Base-by-base conservation (phyloP, 2,329 filamentous ascomycete species). In the Aspergillus sp. region DNA sequence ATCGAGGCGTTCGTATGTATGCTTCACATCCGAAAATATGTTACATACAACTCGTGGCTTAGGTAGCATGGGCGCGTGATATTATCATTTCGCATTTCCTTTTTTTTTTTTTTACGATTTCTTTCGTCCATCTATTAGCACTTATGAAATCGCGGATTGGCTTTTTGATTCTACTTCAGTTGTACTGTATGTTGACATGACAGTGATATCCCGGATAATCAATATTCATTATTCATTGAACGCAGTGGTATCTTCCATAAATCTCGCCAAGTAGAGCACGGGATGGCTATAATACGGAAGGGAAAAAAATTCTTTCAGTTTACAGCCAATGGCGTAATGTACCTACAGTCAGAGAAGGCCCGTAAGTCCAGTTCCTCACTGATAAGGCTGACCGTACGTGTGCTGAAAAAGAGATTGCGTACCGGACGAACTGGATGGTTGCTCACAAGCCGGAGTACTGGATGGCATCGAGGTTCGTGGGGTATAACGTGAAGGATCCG, bases 351-450 rank as follows among this genome's bases (percentile, higher is more conserved):
- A 30, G 26, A 36, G n/a, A 4, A n/a, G 15, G 13, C 15, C 34
- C 24, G 15, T 12, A 15, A 5, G 15, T n/a, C 17, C 22, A 22
- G 12, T 43, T 26, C n/a, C 15, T 63, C 49, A 64, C n/a, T 58
- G 55, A 44, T 64, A 64, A 8, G 59, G 61, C 38, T 64, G 55
- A 2, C 59, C 61, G 26, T 64, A 62, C 4, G 36, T 26, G 13
- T 48, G 48, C n/a, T 34, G 51, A 2, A 39, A 22, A 3, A 26
- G 24, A 17, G 38, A 4, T 18, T 42, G 34, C 6, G 17, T 17
- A n/a, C 30, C 26, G 13, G 32, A 18, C 6, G 22, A 24, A 12
- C n/a, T 7, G 39, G 41, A 41, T 18, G 24, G 36, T 36, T 24
- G 52, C 26, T 36, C 34, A n/a, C 17, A 26, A 5, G 24, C 5